Evolutionary conservation across 2,329 filamentous ascomycete genomes (phyloP), one percentile per base, ranked within the genome.

Genomic region (Tolypocladium ophioglossoides): DNA sequence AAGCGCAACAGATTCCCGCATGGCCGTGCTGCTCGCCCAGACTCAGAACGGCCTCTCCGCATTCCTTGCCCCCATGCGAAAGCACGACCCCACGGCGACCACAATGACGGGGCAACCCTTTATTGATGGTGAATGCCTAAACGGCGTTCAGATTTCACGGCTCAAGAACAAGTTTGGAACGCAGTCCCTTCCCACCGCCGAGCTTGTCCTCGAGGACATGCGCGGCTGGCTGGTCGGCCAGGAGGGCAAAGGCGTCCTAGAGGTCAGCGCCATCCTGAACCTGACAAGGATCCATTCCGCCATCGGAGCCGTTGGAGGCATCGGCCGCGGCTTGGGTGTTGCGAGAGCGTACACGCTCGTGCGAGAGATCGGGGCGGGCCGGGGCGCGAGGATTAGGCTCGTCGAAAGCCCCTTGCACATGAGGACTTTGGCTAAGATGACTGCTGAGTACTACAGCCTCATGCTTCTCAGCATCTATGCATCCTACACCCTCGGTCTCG

Each of bases 151-250:
- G 10, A 86, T 89, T 58, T 80, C 85, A 55, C 77, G 86, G 0
- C 72, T 91, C 18, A 90, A 91, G 70, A 80, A 81, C 66, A 91
- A 90, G 63, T 75, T 87, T 3, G 87, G 86, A 30, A 90, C 86
- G 0, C 80, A 80, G 49, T 75, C 83, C 0, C 72, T 91, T 0
- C 86, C 87, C 0, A 90, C 87, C 0, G 87, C 86, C 0, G 86
- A 91, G 65, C 75, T 91, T 0, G 84, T 85, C 56, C 74, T 87
- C 3, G 72, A 76, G 18, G 76, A 73, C n/a, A 81, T 82, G 74
- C 78, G 84, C 2, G 84, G 73, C 4, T 84, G 84, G 74, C 73
- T 89, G 7, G 70, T 91, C 32, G 87, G 87, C 7, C 70, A 77
- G 4, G 77, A 86, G 57, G 86, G 86, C 1, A 70, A 79, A 41